These are phyloP conservation scores for Amanita rubescens DNA, from an alignment of 768 basidiomycete species.

Conservation along the genomic window DNA sequence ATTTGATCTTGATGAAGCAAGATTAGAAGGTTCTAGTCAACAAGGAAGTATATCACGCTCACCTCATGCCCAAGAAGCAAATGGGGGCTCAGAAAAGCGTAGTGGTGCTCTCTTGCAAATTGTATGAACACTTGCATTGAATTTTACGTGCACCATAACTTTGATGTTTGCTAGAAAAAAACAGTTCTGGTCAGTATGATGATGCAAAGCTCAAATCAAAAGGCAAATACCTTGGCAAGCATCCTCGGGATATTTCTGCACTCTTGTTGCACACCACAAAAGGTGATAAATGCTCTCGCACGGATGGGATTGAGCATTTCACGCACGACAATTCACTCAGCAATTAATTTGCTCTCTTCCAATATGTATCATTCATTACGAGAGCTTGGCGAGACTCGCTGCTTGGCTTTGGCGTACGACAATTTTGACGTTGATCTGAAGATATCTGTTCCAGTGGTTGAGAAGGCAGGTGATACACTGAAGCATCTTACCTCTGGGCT, in stretches of 20 bases:
- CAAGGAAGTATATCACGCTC: background rate
- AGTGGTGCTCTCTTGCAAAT: background rate
- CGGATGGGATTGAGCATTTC: conserved; percentile 21
- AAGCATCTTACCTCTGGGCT: conserved; percentile 19
- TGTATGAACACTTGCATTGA: background rate
- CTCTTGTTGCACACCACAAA: conserved; percentile 15
- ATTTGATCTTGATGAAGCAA: background rate
- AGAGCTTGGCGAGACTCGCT: conserved; percentile 11
- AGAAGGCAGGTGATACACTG: conserved; percentile 13
- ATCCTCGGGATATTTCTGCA: conserved; percentile 1
- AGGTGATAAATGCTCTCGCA: conserved; percentile 19
- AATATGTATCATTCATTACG: conserved; percentile 5
- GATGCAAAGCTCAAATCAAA: conserved; percentile 19
- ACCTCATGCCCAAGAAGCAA: background rate
- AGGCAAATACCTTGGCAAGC: conserved; percentile 12
- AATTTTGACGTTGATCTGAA: conserved; percentile 18
- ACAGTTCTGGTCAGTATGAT: conserved; percentile 20
- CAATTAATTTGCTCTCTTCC: conserved; percentile 11
- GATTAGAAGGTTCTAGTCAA: background rate
- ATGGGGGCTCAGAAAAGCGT: background rate
- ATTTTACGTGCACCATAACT: background rate
- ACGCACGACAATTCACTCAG: conserved; percentile 10
- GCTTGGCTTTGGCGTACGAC: conserved; percentile 16
- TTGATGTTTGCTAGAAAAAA: conserved; percentile 13
- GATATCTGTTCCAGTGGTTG: conserved; percentile 7